Base-by-base conservation (phyloP, 2,329 filamentous ascomycete species). In the Pezicula radicicola region DNA sequence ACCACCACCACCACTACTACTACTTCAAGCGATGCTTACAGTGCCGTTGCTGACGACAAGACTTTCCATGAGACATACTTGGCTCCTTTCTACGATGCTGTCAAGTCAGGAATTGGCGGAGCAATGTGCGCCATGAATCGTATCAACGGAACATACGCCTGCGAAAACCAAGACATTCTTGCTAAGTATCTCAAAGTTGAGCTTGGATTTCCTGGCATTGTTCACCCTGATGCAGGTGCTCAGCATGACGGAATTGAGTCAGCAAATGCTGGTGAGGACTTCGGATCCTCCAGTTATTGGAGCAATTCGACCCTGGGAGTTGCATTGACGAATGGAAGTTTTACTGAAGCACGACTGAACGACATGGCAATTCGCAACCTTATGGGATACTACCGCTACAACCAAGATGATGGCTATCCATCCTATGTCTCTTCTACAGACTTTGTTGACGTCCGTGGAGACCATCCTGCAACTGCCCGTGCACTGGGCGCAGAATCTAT, bases 401-500 rank as follows among this genome's bases (percentile, higher is more conserved):
- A n/a, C 42, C 42, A 45, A 19, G 42, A 45, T 45, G 10, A n/a
- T 12, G 19, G n/a, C 1, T 45, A 45, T 30, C 42, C 42, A 3
- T 13, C 42, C 1, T 15, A 28, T 12, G 42, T 15, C 10, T 12
- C 10, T 28, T 12, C 35, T n/a, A 46, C 49, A 4, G 48, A 45
- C n/a, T 93, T 83, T 60, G 75, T 94, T 41, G 79, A 91, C 45
- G 89, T 88, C 0, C 87, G 89, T 65, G 81, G 77, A 1, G 78
- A 88, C 53, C 82, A 86, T 21, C 21, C 59, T 72, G 75, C 35
- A 68, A 70, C 21, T 21, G 35, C 62, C 84, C 2, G 80, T 79
- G 12, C 77, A 83, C 30, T 67, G 76, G 84, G 80, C 5, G 76
- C 77, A 39, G 71, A 78, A 54, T 84, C 82, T 4, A 89, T 87